These are phyloP conservation scores for Vicia sativa DNA, from an alignment of 306 rosid genomes.

Conservation along the genomic window DNA sequence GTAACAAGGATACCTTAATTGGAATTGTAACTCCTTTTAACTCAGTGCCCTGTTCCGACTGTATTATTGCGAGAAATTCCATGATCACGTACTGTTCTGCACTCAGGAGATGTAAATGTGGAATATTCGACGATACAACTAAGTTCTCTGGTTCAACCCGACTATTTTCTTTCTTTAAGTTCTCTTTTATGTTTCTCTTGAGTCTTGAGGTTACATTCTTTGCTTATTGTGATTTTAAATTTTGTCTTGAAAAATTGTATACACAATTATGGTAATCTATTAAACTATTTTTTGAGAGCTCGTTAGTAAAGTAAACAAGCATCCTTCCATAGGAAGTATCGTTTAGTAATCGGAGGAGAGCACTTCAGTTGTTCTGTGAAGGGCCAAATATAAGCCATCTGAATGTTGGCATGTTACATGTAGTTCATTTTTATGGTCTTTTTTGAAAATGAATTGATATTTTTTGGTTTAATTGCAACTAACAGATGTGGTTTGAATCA, in stretches of 20 bases:
- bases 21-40: no score
- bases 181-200: conserved; percentile 5
- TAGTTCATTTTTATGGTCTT: conserved; percentile 17
- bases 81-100: no score
- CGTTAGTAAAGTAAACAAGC: neutral
- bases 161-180: conserved; percentile 1
- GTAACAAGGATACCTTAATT: no score
- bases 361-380: neutral
- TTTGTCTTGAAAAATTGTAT: conserved; percentile 2
- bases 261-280: neutral
- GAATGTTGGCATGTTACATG: conserved; percentile 2
- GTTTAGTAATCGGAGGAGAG: conserved; percentile 13
- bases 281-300: neutral
- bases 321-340: neutral
- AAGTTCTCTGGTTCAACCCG: neutral
- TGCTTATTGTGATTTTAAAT: conserved; percentile 12
- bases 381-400: neutral
- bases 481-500: conserved; percentile 17
- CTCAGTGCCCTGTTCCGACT: no score
- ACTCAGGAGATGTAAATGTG: no score
- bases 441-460: conserved; percentile 17
- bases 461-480: conserved; percentile 18
- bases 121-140: no score
- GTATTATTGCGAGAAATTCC: no score
- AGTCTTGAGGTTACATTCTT: conserved; percentile 14